Percentiles rank a stretch among this genome's conserved stretches.
Evolutionary conservation across 2,329 filamentous ascomycete genomes (phyloP).

Genomic region (Penicillium sp.): DNA sequence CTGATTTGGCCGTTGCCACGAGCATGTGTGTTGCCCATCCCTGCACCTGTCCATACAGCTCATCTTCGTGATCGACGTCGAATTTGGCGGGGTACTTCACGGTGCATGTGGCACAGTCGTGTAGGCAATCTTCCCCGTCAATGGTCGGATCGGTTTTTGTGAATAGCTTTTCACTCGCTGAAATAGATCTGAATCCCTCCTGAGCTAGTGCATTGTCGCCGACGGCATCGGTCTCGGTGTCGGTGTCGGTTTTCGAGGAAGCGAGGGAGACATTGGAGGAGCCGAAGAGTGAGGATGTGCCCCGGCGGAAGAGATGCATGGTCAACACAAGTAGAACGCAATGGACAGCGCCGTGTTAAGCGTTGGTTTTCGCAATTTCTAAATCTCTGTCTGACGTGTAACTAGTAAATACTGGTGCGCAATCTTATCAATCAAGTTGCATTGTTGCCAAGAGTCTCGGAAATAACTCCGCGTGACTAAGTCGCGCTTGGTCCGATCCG

Average conservation of each 20-base stretch:
- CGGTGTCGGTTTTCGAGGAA: conserved; percentile 19
- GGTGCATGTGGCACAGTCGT: conserved; percentile 78
- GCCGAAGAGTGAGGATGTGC: conserved; percentile 31
- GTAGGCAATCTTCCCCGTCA: conserved; percentile 84
- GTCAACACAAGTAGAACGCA: neutral
- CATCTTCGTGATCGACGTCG: conserved; percentile 68
- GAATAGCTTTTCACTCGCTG: conserved; percentile 59
- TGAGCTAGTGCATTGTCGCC: conserved; percentile 19
- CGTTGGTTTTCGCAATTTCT: neutral
- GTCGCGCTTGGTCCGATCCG: conserved; percentile 16
- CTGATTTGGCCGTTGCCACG: conserved; percentile 90
- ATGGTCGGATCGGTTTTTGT: conserved; percentile 65
- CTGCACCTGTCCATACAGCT: conserved; percentile 78
- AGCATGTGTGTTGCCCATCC: conserved; percentile 86
- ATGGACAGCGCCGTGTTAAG: neutral
- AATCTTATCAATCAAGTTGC: conserved; percentile 35
- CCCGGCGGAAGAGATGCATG: conserved; percentile 36
- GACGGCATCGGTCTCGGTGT: conserved; percentile 20
- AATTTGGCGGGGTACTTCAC: conserved; percentile 72
- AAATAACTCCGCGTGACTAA: conserved; percentile 23
- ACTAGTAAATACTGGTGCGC: neutral
- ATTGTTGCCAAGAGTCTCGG: conserved; percentile 23
- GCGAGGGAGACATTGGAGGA: conserved; percentile 27
- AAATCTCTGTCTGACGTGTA: conserved; percentile 10
- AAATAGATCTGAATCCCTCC: conserved; percentile 47